Base-by-base conservation (phyloP, 1,284 basidiomycete genomes). In the Cutaneotrichosporon arboriforme region DNA sequence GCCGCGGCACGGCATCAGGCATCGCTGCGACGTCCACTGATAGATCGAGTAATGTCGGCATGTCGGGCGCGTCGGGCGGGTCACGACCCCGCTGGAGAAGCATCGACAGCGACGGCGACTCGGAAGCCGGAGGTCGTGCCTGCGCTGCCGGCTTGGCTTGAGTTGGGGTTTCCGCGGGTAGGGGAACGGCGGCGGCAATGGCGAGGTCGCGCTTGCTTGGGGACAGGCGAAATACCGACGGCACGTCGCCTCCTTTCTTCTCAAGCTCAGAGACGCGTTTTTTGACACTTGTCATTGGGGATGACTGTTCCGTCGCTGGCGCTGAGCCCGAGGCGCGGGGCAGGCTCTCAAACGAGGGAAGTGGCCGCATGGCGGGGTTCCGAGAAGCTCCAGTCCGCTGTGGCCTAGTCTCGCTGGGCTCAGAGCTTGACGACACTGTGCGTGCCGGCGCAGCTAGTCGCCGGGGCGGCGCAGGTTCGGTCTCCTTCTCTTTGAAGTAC, bases 371-470 rank as follows among this genome's bases (percentile, higher is more conserved):
- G 33, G 42, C 45, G 10, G 34, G 20, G 26, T 31, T 31, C 7
- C 26, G 26, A 10, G 26, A 5, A 10, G 5, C 7, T 10, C 5
- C 26, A 31, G 7, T 10, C 26, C 26, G 26, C 5, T 31, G 26
- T 7, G 26, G 26, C 26, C 26, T 38, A 22, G 17, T 48, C 46
- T 26, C 20, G 12, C 34, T 21, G 14, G 36, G 26, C 10, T 38
- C 23, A 14, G 38, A n/a, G 22, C 45, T 20, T 34, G 34, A 10
- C 21, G 51, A 45, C 23, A 58, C 37, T 2, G 61, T 59, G 2
- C 65, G 58, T 4, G 55, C 43, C 5, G 67, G 64, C 7, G 61
- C 57, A 4, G 60, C 56, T 37, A 67, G 54, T 9, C 63, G 56
- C 3, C 62, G 57, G 5, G 20, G 21, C 2, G 39, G 22, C 33